These are phyloP conservation scores for Rossbeevera mucosa DNA, from an alignment of 768 basidiomycete genomes.

Conservation along the genomic window DNA sequence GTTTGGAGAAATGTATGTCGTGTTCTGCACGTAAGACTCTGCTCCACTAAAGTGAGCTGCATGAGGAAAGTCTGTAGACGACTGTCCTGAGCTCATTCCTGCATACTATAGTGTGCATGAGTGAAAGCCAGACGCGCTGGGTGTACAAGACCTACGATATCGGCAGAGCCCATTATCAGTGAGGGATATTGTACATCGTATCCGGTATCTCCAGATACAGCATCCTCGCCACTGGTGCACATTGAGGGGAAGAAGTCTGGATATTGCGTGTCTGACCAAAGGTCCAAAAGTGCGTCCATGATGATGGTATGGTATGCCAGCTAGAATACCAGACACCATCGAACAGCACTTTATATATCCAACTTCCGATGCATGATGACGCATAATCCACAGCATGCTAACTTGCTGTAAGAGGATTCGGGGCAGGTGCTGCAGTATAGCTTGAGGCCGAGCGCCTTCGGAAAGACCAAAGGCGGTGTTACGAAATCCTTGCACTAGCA, in stretches of 20 bases:
- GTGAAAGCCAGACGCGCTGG: constrained; percentile 12
- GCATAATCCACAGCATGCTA: constrained; percentile 18
- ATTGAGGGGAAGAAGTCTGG: background rate
- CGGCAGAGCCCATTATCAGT: background rate
- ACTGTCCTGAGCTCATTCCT: constrained; percentile 11
- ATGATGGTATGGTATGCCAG: background rate
- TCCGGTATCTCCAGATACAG: background rate
- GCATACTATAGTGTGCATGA: background rate
- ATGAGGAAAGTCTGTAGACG: background rate
- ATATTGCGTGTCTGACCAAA: constrained; percentile 10
- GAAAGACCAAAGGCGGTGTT: background rate
- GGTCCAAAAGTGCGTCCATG: constrained; percentile 22
- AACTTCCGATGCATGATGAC: background rate
- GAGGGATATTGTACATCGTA: background rate
- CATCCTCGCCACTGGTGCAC: background rate
- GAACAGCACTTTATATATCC: constrained; percentile 11
- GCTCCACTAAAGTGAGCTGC: background rate
- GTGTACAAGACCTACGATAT: background rate
- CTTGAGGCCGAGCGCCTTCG: background rate
- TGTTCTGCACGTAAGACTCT: background rate
- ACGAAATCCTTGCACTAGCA: constrained; percentile 2
- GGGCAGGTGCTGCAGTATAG: background rate
- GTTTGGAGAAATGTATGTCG: background rate
- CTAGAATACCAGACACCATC: background rate
- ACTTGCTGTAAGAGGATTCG: constrained; percentile 18